Percentiles rank a stretch among this genome's conserved stretches.
These are phyloP conservation scores for Fomitopsis pulvina DNA, from an alignment of 768 basidiomycete species.

Conservation along the genomic window DNA sequence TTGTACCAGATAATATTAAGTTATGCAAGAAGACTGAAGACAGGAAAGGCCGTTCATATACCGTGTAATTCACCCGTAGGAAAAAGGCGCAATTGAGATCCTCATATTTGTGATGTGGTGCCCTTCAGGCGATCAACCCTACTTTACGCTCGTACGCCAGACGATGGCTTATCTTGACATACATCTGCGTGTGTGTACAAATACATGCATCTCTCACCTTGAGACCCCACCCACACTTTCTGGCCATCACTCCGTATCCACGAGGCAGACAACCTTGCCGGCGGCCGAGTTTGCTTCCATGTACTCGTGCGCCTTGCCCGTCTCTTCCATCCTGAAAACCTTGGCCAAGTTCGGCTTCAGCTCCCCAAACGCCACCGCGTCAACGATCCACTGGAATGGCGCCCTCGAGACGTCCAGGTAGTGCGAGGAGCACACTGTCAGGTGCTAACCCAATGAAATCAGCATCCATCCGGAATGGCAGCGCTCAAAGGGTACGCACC, in stretches of 20 bases:
- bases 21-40: too few species aligned
- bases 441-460: not conserved
- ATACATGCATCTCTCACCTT: too few species aligned
- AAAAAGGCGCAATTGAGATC: too few species aligned
- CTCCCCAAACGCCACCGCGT: constrained; percentile 2
- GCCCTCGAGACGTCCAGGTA: constrained; percentile 1
- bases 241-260: not conserved
- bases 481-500: not conserved
- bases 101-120: too few species aligned
- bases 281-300: constrained; percentile 2
- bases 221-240: too few species aligned
- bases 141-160: too few species aligned
- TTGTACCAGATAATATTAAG: too few species aligned
- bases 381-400: constrained; percentile 2
- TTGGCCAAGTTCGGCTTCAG: not conserved
- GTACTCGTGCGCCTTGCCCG: constrained; percentile 1
- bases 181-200: too few species aligned
- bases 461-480: not conserved
- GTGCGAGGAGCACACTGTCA: not conserved
- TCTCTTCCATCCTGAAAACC: constrained; percentile 5
- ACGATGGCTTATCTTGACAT: too few species aligned
- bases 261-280: constrained; percentile 3
- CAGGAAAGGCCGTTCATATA: too few species aligned
- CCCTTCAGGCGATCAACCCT: too few species aligned
- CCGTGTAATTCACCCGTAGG: too few species aligned